A percentile compares a stretch with the other conserved stretches of the same genome.
These are phyloP conservation scores for Aspergillus tamarii DNA, from an alignment of 2,329 filamentous ascomycete genomes.

Conservation along the genomic window DNA sequence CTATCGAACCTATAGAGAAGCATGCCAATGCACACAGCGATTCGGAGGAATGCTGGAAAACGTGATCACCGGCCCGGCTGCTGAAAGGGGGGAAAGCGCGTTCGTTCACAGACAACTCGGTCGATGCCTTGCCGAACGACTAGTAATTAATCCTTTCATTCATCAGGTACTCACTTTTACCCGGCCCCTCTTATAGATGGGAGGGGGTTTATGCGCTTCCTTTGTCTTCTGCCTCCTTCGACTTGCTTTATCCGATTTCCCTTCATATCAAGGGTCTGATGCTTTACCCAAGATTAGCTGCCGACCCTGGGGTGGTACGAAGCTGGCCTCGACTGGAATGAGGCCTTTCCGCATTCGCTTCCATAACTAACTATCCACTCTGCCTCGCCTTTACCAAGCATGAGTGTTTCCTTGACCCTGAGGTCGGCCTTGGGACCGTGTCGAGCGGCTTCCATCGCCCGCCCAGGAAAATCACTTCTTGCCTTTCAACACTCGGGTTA, in stretches of 20 bases:
- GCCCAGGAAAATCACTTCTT: slow-evolving; percentile 27
- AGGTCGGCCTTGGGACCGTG: slow-evolving; percentile 32
- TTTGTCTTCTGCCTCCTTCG: background rate
- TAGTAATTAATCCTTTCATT: background rate
- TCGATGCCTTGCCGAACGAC: background rate
- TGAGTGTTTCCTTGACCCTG: slow-evolving; percentile 32
- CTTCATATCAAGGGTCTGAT: background rate
- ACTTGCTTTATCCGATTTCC: background rate
- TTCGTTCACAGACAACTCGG: background rate
- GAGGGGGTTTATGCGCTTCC: background rate
- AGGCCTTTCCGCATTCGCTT: background rate
- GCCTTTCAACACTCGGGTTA: slow-evolving; percentile 26
- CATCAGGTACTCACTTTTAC: background rate
- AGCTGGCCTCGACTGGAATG: background rate
- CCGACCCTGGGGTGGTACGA: slow-evolving; percentile 3
- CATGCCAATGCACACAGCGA: background rate
- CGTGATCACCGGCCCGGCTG: slow-evolving; percentile 1
- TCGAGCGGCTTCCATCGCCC: slow-evolving; percentile 24
- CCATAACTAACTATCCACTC: background rate
- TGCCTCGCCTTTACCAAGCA: slow-evolving; percentile 12
- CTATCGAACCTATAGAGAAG: background rate
- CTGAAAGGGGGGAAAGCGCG: background rate
- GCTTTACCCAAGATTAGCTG: background rate
- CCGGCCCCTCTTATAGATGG: background rate
- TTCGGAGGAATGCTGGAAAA: slow-evolving; percentile 3